These are phyloP conservation scores for Lodderomyces orthopsilosis DNA, from an alignment of 1,139 yeast species.

Conservation along the genomic window DNA sequence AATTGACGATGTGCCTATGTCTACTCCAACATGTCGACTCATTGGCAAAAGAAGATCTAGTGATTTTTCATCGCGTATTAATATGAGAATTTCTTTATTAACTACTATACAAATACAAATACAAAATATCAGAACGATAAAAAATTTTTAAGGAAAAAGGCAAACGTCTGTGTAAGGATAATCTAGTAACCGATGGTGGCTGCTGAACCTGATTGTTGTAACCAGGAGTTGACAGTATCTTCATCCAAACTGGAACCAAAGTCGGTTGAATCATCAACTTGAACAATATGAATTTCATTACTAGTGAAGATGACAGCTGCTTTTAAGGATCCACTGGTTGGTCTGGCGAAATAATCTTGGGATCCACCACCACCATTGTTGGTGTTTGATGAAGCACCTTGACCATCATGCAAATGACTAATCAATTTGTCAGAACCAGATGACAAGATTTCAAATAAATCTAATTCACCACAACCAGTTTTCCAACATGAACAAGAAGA, in stretches of 20 bases:
- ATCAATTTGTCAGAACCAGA: conserved; percentile 74
- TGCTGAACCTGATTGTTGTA: conserved; percentile 45
- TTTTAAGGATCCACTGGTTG: conserved; percentile 70
- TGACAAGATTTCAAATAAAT: conserved; percentile 70
- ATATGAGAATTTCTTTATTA: neutral
- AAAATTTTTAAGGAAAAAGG: neutral
- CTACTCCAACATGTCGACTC: conserved; percentile 39
- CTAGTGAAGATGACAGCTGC: conserved; percentile 83
- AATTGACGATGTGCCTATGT: conserved; percentile 54
- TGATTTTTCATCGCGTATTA: neutral
- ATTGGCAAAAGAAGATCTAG: neutral
- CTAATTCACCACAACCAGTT: conserved; percentile 80
- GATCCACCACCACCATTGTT: conserved; percentile 79
- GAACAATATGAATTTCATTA: conserved; percentile 54
- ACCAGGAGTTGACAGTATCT: conserved; percentile 57
- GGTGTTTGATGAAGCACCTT: conserved; percentile 56
- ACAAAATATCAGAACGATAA: neutral
- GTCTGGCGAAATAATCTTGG: conserved; percentile 82
- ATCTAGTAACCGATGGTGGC: conserved; percentile 21
- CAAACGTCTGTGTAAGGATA: neutral
- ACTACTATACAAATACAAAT: conserved; percentile 1
- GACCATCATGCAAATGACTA: conserved; percentile 83
- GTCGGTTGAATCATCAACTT: conserved; percentile 43
- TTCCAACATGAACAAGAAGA: conserved; percentile 72
- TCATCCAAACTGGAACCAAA: conserved; percentile 56